Evolutionary conservation across 2,329 filamentous ascomycete species (phyloP).

Genomic region (Septoria petroselini): DNA sequence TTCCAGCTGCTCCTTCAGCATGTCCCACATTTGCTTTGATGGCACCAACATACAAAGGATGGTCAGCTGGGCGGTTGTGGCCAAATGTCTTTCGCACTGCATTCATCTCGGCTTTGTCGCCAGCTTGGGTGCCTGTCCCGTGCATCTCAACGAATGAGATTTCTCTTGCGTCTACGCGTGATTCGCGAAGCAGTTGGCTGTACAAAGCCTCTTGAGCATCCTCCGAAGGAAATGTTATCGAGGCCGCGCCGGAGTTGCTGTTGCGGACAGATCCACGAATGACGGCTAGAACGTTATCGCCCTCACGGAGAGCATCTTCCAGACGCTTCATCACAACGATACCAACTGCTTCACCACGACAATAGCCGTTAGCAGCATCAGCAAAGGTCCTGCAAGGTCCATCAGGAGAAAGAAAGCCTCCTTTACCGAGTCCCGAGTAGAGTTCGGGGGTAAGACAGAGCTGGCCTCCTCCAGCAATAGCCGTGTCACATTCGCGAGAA

Average conservation of each 20-base stretch:
- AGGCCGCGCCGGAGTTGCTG: neutral
- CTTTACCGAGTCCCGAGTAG: conserved; percentile 26
- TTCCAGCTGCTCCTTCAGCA: conserved; percentile 38
- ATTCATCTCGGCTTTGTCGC: conserved; percentile 16
- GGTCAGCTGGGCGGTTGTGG: neutral
- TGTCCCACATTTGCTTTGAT: conserved; percentile 41
- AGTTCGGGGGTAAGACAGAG: conserved; percentile 27
- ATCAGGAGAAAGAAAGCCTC: conserved; percentile 19
- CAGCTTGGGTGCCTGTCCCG: conserved; percentile 20
- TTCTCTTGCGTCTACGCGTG: conserved; percentile 7
- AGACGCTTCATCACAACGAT: conserved; percentile 36
- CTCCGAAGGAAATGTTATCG: conserved; percentile 8
- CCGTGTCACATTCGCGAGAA: conserved; percentile 23
- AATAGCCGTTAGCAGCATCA: conserved; percentile 38
- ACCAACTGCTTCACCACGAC: conserved; percentile 36
- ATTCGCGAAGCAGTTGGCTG: conserved; percentile 9
- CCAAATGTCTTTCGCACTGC: conserved; percentile 7
- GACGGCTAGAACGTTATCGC: conserved; percentile 38
- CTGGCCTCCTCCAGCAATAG: conserved; percentile 19
- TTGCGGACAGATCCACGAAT: conserved; percentile 42
- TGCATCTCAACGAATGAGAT: conserved; percentile 18
- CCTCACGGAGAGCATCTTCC: conserved; percentile 36
- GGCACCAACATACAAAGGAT: conserved; percentile 33
- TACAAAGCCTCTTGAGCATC: conserved; percentile 15
- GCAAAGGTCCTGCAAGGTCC: conserved; percentile 38